Conservation (phyloP, 169 alveolate genomes). For the Cryptosporidium tyzzeri region DNA sequence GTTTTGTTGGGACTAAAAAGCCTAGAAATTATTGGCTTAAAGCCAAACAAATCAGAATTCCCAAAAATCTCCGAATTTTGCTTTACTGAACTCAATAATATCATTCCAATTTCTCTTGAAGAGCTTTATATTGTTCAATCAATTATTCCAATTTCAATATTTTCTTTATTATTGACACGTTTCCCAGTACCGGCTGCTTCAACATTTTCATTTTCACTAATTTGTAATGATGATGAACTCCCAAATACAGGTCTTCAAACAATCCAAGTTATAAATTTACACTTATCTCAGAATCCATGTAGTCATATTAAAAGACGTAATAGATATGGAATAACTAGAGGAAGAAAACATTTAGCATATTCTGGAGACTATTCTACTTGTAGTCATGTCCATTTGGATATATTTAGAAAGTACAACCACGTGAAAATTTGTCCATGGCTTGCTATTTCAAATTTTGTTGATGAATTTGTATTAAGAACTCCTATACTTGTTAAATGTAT, state of each 20-base stretch:
- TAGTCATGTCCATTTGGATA: conserved; percentile 63
- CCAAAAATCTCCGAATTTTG: conserved; percentile 67
- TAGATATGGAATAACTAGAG: background rate
- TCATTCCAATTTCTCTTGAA: conserved; percentile 54
- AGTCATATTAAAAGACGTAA: conserved; percentile 12
- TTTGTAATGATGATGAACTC: conserved; percentile 62
- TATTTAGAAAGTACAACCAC: conserved; percentile 42
- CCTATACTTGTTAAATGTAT: conserved; percentile 65
- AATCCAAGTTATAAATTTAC: conserved; percentile 46
- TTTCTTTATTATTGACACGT: conserved; percentile 60
- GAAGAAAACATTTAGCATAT: background rate
- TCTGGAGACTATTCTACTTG: conserved; percentile 19
- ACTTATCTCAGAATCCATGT: conserved; percentile 44
- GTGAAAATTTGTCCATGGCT: conserved; percentile 75
- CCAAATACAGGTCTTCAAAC: conserved; percentile 73
- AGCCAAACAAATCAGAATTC: conserved; percentile 32
- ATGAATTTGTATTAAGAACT: conserved; percentile 66
- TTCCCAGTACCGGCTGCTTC: conserved; percentile 75
- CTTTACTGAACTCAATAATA: conserved; percentile 47
- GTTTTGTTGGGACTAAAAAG: conserved; percentile 65
- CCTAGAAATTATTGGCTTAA: conserved; percentile 7
- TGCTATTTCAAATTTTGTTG: conserved; percentile 68
- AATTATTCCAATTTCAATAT: conserved; percentile 52
- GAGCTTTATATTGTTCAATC: conserved; percentile 50
- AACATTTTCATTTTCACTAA: conserved; percentile 54